phyloP scores from a whole-genome alignment of 2,329 filamentous ascomycete genomes.

The Fusarium equiseti region DNA sequence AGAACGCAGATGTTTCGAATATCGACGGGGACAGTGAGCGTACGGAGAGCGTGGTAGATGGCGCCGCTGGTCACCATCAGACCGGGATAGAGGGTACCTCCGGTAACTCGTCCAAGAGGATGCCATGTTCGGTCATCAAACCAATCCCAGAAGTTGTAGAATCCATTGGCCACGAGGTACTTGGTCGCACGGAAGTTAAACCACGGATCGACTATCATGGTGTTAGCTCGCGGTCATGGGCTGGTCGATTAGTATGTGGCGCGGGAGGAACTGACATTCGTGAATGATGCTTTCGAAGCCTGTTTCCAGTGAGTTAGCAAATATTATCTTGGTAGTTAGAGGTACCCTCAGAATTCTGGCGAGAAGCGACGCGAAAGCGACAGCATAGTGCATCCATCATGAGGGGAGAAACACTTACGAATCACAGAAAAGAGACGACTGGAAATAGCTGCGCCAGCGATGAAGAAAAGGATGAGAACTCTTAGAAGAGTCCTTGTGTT shows the following conservation, averaged over 20 bases:
- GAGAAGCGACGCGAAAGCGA: background rate
- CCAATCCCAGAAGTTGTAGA: constrained; percentile 99
- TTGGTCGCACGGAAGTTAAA: constrained; percentile 99
- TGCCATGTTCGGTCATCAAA: constrained; percentile 99
- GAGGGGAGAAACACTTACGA: constrained; percentile 69
- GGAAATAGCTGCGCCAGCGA: constrained; percentile 90
- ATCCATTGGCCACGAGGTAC: constrained; percentile 95
- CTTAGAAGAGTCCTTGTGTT: constrained; percentile 88
- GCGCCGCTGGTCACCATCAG: constrained; percentile 98
- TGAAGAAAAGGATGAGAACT: constrained; percentile 89
- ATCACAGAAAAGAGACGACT: constrained; percentile 99
- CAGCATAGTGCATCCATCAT: constrained; percentile 21
- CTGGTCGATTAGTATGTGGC: constrained; percentile 15
- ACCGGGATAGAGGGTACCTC: constrained; percentile 97
- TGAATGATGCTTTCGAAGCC: constrained; percentile 99
- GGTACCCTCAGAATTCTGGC: background rate
- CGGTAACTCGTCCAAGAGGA: constrained; percentile 96
- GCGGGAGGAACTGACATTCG: constrained; percentile 80
- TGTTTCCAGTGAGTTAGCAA: constrained; percentile 57
- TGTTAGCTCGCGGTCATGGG: constrained; percentile 44
- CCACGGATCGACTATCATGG: constrained; percentile 89
- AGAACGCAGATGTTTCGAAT: constrained; percentile 99
- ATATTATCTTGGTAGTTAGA: background rate
- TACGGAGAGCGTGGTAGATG: constrained; percentile 94
- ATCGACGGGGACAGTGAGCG: constrained; percentile 91